Evolutionary conservation across 2,329 filamentous ascomycete genomes (phyloP), one percentile per base, ranked within the genome.

Genomic region (Trichoderma aggressivum): DNA sequence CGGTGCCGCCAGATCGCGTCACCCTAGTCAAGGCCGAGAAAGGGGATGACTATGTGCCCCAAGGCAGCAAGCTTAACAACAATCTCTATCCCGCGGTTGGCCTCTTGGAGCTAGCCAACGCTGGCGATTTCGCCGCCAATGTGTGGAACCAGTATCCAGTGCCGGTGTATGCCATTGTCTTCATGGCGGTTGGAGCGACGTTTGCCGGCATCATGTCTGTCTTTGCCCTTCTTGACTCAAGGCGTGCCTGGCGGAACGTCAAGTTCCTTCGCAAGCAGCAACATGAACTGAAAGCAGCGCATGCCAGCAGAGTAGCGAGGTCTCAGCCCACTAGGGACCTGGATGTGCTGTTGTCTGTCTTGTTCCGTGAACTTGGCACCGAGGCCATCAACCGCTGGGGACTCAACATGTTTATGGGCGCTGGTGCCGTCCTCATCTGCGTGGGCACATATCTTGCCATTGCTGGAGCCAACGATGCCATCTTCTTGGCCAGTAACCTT

Each of bases 71-170:
- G n/a, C 28, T 72, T 4, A 64, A 72, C 56, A 69, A 72, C 56
- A 61, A 81, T 21, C 75, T 81, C 1, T 72, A 76, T 26, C 75
- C 75, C 30, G 76, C 75, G 5, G 78, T 87, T 1, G 87, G 86
- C 0, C 85, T 85, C 61, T 82, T 89, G 21, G 87, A 89, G 72
- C 80, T 88, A 2, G 85, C 84, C 67, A 89, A 89, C 74, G 85
- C 86, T 0, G 82, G 83, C 2, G 87, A 89, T 74, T 88, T 88
- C 69, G 85, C 86, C 0, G 87, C 87, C 70, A 88, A 89, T 69
- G 82, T 88, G 1, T 89, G 85, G 85, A 88, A 89, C 73, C 73
- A 83, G 1, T 78, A 82, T 0, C 87, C 86, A 0, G 81, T 87
- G 0, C 86, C 86, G 0, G 73, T 75, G 1, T 84, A 84, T 63